phyloP scores from a whole-genome alignment of 495 filamentous ascomycete genomes.

The Lophium mytilinum region DNA sequence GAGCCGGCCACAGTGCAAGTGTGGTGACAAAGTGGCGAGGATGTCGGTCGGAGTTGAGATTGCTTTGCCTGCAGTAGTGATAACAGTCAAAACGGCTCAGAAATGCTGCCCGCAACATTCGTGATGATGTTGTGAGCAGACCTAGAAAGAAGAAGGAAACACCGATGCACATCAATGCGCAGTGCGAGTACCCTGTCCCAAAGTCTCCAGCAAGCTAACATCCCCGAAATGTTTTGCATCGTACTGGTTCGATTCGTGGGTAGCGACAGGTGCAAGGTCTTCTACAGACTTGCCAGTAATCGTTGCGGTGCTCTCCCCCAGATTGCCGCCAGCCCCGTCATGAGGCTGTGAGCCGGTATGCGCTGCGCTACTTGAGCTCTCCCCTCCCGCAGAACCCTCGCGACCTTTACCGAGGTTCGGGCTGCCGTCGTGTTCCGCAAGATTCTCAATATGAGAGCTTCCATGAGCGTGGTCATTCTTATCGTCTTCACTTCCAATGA shows the following conservation, averaged over 20 bases:
- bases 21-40: too few species aligned
- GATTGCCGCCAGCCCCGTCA: background rate
- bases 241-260: constrained; percentile 3
- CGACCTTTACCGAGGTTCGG: background rate
- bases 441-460: constrained; percentile 22
- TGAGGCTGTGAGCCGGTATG: constrained; percentile 6
- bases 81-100: too few species aligned
- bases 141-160: too few species aligned
- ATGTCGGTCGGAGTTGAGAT: too few species aligned
- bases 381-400: constrained; percentile 15
- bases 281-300: constrained; percentile 22
- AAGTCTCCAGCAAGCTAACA: constrained; percentile 23
- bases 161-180: too few species aligned
- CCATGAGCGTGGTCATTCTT: constrained; percentile 23
- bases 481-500: constrained; percentile 67
- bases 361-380: constrained; percentile 23
- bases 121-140: too few species aligned
- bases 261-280: constrained; percentile 9
- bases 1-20: too few species aligned
- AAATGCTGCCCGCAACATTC: too few species aligned
- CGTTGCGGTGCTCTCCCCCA: constrained; percentile 18
- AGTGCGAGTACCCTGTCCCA: background rate
- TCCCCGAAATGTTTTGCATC: constrained; percentile 29
- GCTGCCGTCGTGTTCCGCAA: constrained; percentile 3
- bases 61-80: too few species aligned